Evolutionary conservation across 257 asterid genomes (phyloP), one percentile per base, ranked within the genome.

Genomic region (Fraxinus excelsior): DNA sequence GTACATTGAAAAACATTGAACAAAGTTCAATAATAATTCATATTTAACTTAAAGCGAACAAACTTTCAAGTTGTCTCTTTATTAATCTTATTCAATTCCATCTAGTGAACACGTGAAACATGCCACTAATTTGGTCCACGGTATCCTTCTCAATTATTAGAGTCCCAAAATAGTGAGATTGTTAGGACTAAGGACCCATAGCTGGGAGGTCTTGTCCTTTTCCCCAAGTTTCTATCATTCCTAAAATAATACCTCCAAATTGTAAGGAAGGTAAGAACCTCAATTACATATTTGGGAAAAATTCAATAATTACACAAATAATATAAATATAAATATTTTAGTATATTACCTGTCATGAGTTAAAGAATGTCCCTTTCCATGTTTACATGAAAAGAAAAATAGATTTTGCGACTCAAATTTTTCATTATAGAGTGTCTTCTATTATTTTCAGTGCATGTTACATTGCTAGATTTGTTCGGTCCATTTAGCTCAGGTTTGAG

Each of bases 231-330:
- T 67, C 81, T 81, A 77, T 86, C 87, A 85, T 86, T 85, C 86
- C 90, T 79, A 76, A 86, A 85, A 86, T 86, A 81, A 86, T 84
- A 81, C 88, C 85, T 79, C 80, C 82, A 86, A 77, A 70, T 85
- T 84, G 79, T 83, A n/a, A n/a, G n/a, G n/a, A 85, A 85, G 71
- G 78, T 78, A 74, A 80, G 21, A 81, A 73, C 85, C 79, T 81
- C 71, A 74, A 42, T 76, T 66, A 23, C 80, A 81, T 78, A 79
- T 79, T 80, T 81, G 79, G 77, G 83, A 71, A 76, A 81, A 77
- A 75, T 79, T 79, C 88, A 93, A 88, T 90, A 78, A 90, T 91
- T 88, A 86, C 72, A 81, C 83, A 77, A 74, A 68, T 73, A 71
- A 77, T 67, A 40, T 74, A 72, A 75, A 79, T 80, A 23, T 23